Evolutionary conservation across 768 basidiomycete genomes (phyloP).

Genomic region (Calvatia gigantea): DNA sequence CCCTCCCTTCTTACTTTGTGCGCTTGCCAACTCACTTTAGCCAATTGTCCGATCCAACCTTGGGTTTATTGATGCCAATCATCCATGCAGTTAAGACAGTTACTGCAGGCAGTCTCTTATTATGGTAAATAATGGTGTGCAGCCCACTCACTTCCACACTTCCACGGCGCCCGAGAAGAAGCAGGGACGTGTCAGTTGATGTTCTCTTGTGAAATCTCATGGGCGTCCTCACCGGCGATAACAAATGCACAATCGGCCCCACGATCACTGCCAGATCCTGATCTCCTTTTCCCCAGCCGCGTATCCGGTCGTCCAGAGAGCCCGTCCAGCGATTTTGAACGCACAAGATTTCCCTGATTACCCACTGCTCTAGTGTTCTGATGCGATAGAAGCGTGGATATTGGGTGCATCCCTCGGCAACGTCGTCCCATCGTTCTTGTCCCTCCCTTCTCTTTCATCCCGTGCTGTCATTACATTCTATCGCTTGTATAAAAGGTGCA

Average conservation of each 20-base stretch:
- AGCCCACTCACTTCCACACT: too few species aligned
- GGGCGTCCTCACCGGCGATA: conserved; percentile 5
- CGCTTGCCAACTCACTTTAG: conserved; percentile 1
- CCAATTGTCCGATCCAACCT: background rate
- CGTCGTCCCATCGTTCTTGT: background rate
- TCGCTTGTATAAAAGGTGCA: background rate
- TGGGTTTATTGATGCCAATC: background rate
- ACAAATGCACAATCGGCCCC: background rate
- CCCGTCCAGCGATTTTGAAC: conserved; percentile 9
- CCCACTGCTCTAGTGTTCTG: background rate
- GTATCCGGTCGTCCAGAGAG: conserved; percentile 8
- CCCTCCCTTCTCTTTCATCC: background rate
- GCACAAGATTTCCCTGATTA: conserved; percentile 3
- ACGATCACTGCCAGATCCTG: conserved; percentile 10
- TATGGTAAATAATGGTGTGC: too few species aligned
- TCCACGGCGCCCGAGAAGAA: background rate
- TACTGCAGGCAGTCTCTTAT: too few species aligned
- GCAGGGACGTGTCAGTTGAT: background rate
- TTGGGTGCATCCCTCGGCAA: background rate
- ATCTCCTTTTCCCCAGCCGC: conserved; percentile 8
- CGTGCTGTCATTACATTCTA: background rate
- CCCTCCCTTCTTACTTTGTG: background rate
- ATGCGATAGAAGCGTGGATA: background rate
- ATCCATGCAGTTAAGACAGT: background rate
- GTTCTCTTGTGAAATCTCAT: conserved; percentile 8